These are phyloP conservation scores for Nigrograna mackinnonii DNA, from an alignment of 2,329 filamentous ascomycete genomes.

Conservation along the genomic window DNA sequence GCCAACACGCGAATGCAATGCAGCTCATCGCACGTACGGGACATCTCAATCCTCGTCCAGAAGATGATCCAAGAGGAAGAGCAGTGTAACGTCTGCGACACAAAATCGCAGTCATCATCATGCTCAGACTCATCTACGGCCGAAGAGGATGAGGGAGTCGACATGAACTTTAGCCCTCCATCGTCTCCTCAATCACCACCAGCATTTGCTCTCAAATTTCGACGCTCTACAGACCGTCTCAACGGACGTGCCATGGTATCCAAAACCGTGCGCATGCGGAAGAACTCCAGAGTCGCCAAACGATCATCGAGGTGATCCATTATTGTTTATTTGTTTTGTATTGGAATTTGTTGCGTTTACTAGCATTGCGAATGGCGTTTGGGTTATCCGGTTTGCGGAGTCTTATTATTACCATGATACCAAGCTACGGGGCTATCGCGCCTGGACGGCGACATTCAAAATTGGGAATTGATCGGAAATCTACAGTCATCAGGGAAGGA, in stretches of 20 bases:
- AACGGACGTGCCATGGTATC: slow-evolving; percentile 28
- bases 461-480: slow-evolving; percentile 4
- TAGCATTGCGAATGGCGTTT: slow-evolving; percentile 41
- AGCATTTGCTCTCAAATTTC: slow-evolving; percentile 21
- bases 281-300: slow-evolving; percentile 24
- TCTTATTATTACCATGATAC: slow-evolving; percentile 32
- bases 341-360: too few species aligned
- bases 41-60: slow-evolving; percentile 46
- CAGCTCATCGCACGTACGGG: slow-evolving; percentile 40
- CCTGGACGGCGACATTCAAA: slow-evolving; percentile 7
- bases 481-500: too few species aligned
- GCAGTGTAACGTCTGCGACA: slow-evolving; percentile 42
- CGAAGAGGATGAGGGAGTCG: slow-evolving; percentile 35
- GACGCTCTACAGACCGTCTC: slow-evolving; percentile 28
- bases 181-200: slow-evolving; percentile 12
- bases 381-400: slow-evolving; percentile 9
- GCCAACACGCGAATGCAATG: slow-evolving; percentile 45
- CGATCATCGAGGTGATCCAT: slow-evolving; percentile 17
- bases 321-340: too few species aligned
- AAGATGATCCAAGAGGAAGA: slow-evolving; percentile 46
- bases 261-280: slow-evolving; percentile 37
- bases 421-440: slow-evolving; percentile 6
- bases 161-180: slow-evolving; percentile 31
- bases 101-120: slow-evolving; percentile 12
- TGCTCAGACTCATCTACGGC: slow-evolving; percentile 7